A percentile compares a stretch with the other conserved stretches of the same genome.
Evolutionary conservation across 2,329 filamentous ascomycete species (phyloP).

Genomic region (Epichloe baconii): DNA sequence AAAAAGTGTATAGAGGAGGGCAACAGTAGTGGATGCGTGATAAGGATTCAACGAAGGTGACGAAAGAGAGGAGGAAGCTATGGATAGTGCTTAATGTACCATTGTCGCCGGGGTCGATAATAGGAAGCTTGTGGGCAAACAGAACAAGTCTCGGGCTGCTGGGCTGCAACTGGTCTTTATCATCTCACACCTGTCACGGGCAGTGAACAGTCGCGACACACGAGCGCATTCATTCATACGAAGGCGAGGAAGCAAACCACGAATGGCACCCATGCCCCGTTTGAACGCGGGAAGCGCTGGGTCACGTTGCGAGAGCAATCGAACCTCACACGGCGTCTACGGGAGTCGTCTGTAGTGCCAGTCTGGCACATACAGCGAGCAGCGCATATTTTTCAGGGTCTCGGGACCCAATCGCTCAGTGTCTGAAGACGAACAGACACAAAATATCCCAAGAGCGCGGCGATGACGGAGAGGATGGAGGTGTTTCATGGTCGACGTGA

Average conservation of each 20-base stretch:
- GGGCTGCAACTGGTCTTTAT: neutral
- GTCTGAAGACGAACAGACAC: neutral
- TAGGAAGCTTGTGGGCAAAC: neutral
- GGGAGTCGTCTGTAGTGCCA: neutral
- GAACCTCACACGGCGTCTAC: neutral
- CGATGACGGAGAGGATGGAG: neutral
- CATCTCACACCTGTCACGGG: neutral
- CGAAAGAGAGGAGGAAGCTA: neutral
- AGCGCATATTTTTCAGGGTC: neutral
- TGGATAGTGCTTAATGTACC: neutral
- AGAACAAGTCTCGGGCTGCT: neutral
- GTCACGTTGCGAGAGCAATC: neutral
- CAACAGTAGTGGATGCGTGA: neutral
- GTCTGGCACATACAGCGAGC: neutral
- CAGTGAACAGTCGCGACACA: constrained; percentile 3
- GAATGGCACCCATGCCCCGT: neutral
- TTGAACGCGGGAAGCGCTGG: neutral
- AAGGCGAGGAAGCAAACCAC: constrained; percentile 1
- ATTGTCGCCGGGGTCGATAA: constrained; percentile 2
- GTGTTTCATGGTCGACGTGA: constrained; percentile 3
- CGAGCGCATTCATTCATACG: neutral
- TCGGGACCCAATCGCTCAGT: neutral
- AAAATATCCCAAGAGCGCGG: neutral
- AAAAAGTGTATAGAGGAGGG: neutral
- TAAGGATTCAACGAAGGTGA: neutral